Conservation (phyloP, 345 rosid genomes). For the Abelmoschus esculentus region DNA sequence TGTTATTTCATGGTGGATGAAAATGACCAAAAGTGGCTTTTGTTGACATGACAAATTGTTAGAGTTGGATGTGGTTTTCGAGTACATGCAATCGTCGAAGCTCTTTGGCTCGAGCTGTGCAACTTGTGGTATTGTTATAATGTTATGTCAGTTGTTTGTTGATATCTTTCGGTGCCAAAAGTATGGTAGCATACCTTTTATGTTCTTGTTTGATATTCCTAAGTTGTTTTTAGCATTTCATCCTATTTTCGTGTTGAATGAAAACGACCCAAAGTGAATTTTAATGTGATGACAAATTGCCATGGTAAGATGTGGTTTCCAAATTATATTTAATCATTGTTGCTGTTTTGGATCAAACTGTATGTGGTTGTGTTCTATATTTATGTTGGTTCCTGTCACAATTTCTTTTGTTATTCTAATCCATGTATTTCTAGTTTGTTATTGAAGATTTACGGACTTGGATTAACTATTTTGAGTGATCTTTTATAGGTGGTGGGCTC, state of each 20-base stretch:
- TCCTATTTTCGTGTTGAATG: neutral
- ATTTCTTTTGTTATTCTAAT: neutral
- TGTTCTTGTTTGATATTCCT: neutral
- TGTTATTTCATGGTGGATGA: neutral
- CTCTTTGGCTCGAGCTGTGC: neutral
- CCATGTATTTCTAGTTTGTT: neutral
- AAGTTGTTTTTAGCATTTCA: neutral
- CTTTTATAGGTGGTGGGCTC: constrained; percentile 85
- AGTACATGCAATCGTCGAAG: neutral
- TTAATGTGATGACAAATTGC: neutral
- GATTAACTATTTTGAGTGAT: constrained; percentile 11
- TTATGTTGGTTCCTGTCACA: neutral
- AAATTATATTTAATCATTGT: neutral
- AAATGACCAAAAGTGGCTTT: neutral
- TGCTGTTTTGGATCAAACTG: neutral
- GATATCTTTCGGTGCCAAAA: neutral
- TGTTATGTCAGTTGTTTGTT: neutral
- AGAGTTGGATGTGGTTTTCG: neutral
- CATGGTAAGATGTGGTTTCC: neutral
- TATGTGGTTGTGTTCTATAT: neutral
- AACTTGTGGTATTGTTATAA: neutral
- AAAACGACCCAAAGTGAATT: neutral
- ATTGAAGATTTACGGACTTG: neutral
- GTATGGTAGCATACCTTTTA: neutral
- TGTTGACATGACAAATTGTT: neutral